phyloP scores from a whole-genome alignment of 2,329 filamentous ascomycete genomes.

The Colletotrichum zoysiae region DNA sequence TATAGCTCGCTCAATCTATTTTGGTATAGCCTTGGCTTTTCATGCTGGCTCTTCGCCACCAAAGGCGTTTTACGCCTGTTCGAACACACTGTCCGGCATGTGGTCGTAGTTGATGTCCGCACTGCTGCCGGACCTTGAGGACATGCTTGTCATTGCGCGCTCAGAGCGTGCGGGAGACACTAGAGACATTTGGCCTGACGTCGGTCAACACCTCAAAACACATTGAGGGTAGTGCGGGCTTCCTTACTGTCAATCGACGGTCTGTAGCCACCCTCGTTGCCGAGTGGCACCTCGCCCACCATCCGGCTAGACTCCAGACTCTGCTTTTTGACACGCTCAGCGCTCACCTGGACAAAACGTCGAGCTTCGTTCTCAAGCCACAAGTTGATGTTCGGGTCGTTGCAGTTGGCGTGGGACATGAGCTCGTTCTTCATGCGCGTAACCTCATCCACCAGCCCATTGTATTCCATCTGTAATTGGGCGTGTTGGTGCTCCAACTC shows the following conservation, averaged over 20 bases:
- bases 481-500: constrained; percentile 59
- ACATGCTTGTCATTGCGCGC: constrained; percentile 31
- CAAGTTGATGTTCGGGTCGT: constrained; percentile 64
- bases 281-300: constrained; percentile 25
- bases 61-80: constrained; percentile 28
- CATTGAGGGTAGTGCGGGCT: constrained; percentile 1
- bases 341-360: constrained; percentile 57
- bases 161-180: constrained; percentile 38
- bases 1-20: background rate
- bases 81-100: constrained; percentile 53
- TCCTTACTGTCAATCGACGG: constrained; percentile 39
- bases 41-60: background rate
- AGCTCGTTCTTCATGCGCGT: constrained; percentile 63
- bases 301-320: constrained; percentile 30
- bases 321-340: constrained; percentile 45
- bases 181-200: constrained; percentile 30
- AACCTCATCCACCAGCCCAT: constrained; percentile 58
- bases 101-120: constrained; percentile 52
- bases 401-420: constrained; percentile 65
- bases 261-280: constrained; percentile 13
- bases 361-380: constrained; percentile 67
- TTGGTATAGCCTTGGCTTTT: background rate
- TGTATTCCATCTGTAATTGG: constrained; percentile 58
- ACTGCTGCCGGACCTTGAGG: constrained; percentile 43
- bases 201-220: constrained; percentile 1